Conservation (phyloP, 495 filamentous ascomycete genomes). For the Hypomontagnella monticulosa region DNA sequence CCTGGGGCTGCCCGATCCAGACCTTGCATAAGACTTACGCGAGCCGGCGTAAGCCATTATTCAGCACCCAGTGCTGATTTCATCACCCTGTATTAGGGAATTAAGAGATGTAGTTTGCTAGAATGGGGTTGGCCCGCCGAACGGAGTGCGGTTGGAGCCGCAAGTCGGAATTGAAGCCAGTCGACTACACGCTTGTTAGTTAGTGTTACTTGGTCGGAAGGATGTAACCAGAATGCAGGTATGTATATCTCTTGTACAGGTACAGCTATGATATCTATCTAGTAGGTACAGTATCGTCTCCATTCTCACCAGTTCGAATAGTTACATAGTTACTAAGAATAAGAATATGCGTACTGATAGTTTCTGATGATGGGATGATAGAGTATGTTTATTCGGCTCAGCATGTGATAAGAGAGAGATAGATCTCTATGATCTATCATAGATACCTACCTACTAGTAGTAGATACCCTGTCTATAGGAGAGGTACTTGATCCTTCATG, state of each 20-base stretch:
- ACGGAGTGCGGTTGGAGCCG: conserved; percentile 17
- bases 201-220: no score
- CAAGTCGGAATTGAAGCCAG: background rate
- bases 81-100: conserved; percentile 20
- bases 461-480: no score
- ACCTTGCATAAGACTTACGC: conserved; percentile 36
- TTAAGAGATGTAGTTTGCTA: conserved; percentile 7
- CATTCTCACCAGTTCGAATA: no score
- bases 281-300: no score
- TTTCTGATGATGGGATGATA: no score
- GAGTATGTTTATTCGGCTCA: no score
- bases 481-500: background rate
- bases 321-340: no score
- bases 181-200: background rate
- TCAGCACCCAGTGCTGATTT: conserved; percentile 24
- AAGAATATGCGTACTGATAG: no score
- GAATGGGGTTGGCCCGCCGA: conserved; percentile 1
- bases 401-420: no score
- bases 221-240: background rate
- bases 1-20: conserved; percentile 8
- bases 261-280: no score
- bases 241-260: background rate
- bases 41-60: conserved; percentile 34
- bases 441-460: no score
- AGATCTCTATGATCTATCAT: no score